These are phyloP conservation scores for Haematococcus sp. DNA, from an alignment of 139 green algal genomes.

Conservation along the genomic window DNA sequence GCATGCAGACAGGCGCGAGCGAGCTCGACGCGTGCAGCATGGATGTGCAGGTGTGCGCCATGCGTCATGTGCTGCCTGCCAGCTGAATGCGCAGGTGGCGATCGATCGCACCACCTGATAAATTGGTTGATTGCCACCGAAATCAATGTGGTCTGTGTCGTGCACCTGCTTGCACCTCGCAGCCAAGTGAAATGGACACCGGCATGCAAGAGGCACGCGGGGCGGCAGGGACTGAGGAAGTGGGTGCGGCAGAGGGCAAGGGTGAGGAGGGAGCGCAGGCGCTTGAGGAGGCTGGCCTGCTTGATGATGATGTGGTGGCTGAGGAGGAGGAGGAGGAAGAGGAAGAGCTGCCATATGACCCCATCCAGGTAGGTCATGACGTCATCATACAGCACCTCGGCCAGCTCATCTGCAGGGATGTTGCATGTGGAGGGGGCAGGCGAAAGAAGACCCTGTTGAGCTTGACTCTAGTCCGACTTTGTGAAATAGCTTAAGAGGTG, in stretches of 20 bases:
- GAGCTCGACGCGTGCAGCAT: background rate
- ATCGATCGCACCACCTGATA: too few species aligned
- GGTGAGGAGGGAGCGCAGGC: background rate
- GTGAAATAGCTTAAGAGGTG: conserved; percentile 71
- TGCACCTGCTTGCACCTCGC: too few species aligned
- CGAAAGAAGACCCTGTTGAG: conserved; percentile 90
- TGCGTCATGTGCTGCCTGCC: too few species aligned
- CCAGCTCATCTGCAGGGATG: too few species aligned
- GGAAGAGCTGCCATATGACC: conserved; percentile 19
- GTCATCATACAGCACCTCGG: too few species aligned
- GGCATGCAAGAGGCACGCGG: background rate
- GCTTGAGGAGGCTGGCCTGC: background rate
- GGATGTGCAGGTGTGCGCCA: background rate
- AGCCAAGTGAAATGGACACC: too few species aligned
- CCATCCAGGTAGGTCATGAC: conserved; percentile 17
- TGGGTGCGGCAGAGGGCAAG: background rate
- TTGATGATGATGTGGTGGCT: background rate
- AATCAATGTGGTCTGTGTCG: too few species aligned
- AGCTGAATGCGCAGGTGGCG: too few species aligned
- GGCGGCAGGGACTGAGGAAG: background rate
- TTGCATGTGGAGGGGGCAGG: too few species aligned
- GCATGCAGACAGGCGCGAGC: background rate
- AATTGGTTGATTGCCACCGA: too few species aligned
- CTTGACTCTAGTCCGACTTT: conserved; percentile 87
- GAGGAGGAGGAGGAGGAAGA: conserved; percentile 5